Conservation (phyloP, 345 rosid genomes). For the Linum trigynum region DNA sequence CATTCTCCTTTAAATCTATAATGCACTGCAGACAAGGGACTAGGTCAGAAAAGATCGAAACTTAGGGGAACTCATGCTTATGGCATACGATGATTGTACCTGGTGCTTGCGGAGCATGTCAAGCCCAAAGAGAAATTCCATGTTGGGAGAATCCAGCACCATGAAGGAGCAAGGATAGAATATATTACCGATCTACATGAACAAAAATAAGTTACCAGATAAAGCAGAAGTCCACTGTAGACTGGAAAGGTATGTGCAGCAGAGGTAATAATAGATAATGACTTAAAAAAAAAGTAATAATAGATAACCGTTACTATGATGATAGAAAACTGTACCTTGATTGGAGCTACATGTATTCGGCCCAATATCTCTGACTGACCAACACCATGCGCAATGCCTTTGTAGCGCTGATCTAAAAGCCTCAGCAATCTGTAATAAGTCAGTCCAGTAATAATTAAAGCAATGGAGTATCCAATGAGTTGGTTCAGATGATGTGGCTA, state of each 20-base stretch:
- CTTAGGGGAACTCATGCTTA: neutral
- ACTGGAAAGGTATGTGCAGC: neutral
- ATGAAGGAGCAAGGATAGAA: slow-evolving; percentile 88
- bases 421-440: slow-evolving; percentile 56
- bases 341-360: slow-evolving; percentile 92
- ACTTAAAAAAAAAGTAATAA: neutral
- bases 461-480: neutral
- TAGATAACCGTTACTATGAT: neutral
- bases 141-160: slow-evolving; percentile 90
- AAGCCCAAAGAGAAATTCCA: slow-evolving; percentile 95
- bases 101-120: slow-evolving; percentile 99
- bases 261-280: no score
- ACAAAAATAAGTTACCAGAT: slow-evolving; percentile 1
- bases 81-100: slow-evolving; percentile 29
- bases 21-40: slow-evolving; percentile 51
- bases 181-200: slow-evolving; percentile 61
- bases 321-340: slow-evolving; percentile 48
- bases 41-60: slow-evolving; percentile 12
- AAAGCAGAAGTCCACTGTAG: neutral
- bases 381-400: slow-evolving; percentile 96
- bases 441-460: slow-evolving; percentile 8
- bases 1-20: slow-evolving; percentile 82
- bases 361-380: slow-evolving; percentile 98
- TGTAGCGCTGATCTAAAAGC: slow-evolving; percentile 83
- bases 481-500: no score